Evolutionary conservation across 2,329 filamentous ascomycete species (phyloP).

Genomic region (Curvularia hawaiiensis): DNA sequence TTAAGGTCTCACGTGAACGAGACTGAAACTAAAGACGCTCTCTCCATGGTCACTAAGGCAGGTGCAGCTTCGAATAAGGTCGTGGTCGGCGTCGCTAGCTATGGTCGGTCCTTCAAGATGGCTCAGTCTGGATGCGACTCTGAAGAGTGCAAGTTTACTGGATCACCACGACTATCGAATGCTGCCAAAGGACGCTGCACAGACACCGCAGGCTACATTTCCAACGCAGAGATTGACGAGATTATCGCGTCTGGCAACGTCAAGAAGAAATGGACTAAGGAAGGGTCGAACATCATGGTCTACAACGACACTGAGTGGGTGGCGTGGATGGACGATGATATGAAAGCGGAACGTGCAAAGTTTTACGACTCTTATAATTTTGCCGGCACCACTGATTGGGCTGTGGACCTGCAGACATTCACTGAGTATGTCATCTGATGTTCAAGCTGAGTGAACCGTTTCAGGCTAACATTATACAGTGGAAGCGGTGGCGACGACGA

Average conservation of each 20-base stretch:
- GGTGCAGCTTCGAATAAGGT: constrained; percentile 37
- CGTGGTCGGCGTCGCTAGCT: constrained; percentile 42
- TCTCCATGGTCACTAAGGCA: constrained; percentile 49
- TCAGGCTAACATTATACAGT: too few species aligned
- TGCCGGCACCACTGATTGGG: constrained; percentile 46
- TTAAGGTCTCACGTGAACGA: constrained; percentile 46
- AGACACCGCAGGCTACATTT: constrained; percentile 46
- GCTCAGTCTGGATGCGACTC: constrained; percentile 9
- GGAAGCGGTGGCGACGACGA: neutral
- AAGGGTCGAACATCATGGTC: constrained; percentile 21
- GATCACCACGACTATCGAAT: constrained; percentile 20
- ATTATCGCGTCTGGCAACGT: neutral
- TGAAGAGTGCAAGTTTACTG: neutral
- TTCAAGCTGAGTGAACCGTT: too few species aligned
- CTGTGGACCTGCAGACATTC: constrained; percentile 34
- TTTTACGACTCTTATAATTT: constrained; percentile 34
- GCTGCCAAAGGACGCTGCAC: constrained; percentile 47
- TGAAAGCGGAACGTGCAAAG: constrained; percentile 26
- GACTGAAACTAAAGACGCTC: constrained; percentile 43
- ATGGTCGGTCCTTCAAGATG: constrained; percentile 47
- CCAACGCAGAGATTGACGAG: constrained; percentile 48
- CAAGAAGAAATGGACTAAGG: neutral
- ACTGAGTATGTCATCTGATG: neutral
- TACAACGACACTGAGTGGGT: constrained; percentile 29
- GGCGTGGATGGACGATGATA: constrained; percentile 27